phyloP scores from a whole-genome alignment of 768 basidiomycete species.

The Infundibulicybe gibba region DNA sequence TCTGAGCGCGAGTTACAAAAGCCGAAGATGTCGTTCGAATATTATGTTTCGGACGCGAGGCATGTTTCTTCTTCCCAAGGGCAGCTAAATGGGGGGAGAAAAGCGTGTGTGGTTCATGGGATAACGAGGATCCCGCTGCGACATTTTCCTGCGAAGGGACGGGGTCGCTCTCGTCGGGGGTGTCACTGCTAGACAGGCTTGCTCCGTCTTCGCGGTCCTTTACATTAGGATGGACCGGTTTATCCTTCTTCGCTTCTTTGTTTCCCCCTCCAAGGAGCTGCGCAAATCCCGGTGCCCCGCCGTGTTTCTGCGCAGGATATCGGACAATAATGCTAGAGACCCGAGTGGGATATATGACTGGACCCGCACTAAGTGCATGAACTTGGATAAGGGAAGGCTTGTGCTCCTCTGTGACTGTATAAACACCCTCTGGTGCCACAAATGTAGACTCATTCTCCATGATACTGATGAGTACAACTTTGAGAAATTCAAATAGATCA shows the following conservation, averaged over 20 bases:
- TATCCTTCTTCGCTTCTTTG: conserved; percentile 63
- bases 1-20: conserved; percentile 86
- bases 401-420: conserved; percentile 85
- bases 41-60: conserved; percentile 82
- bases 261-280: conserved; percentile 61
- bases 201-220: conserved; percentile 63
- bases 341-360: conserved; percentile 51
- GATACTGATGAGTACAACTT: no score
- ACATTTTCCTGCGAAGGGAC: conserved; percentile 37
- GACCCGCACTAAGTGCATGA: conserved; percentile 32
- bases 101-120: conserved; percentile 48
- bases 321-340: conserved; percentile 60
- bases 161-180: conserved; percentile 55
- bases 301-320: conserved; percentile 55
- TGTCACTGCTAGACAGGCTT: conserved; percentile 82
- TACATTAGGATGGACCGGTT: conserved; percentile 23
- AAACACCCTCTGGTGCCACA: conserved; percentile 87
- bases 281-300: conserved; percentile 57
- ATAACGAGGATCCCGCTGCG: conserved; percentile 28
- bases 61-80: conserved; percentile 58
- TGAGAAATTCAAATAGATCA: no score
- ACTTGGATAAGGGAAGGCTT: conserved; percentile 52
- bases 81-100: conserved; percentile 46
- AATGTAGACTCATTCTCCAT: conserved; percentile 87
- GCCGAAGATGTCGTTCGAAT: conserved; percentile 89